Evolutionary conservation across 2,329 filamentous ascomycete species (phyloP).

Genomic region (Metarhizium album): DNA sequence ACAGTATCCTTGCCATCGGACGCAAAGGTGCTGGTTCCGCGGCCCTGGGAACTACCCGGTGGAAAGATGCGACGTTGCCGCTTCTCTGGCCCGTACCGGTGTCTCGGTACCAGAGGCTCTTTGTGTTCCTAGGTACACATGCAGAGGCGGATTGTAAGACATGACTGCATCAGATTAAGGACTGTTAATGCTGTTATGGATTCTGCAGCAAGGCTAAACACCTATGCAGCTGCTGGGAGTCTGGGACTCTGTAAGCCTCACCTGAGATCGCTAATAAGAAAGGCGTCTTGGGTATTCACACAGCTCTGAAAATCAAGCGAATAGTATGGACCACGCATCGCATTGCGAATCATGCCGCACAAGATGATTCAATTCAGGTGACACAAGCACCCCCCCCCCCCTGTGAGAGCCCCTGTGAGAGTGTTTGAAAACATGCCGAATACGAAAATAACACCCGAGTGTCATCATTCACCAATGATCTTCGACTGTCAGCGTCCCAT

Average conservation of each 20-base stretch:
- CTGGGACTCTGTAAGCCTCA: not conserved
- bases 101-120: not conserved
- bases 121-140: not conserved
- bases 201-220: not conserved
- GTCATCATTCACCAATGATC: conserved; percentile 5
- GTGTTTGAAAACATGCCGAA: not conserved
- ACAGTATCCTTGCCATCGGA: conserved; percentile 1
- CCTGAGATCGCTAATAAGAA: not conserved
- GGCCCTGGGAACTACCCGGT: not conserved
- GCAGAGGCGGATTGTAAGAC: not conserved
- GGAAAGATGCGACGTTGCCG: not conserved
- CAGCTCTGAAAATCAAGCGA: not conserved
- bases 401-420: not conserved
- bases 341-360: not conserved
- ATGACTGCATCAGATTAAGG: not conserved
- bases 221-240: not conserved
- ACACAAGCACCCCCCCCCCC: not conserved
- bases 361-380: not conserved
- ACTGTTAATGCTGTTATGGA: not conserved
- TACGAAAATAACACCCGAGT: not conserved
- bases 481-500: conserved; percentile 30
- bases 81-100: not conserved
- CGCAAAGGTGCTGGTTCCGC: conserved; percentile 2
- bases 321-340: not conserved
- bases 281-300: not conserved